phyloP scores from a whole-genome alignment of 1,284 basidiomycete species.

The Pseudozyma hubeiensis region DNA sequence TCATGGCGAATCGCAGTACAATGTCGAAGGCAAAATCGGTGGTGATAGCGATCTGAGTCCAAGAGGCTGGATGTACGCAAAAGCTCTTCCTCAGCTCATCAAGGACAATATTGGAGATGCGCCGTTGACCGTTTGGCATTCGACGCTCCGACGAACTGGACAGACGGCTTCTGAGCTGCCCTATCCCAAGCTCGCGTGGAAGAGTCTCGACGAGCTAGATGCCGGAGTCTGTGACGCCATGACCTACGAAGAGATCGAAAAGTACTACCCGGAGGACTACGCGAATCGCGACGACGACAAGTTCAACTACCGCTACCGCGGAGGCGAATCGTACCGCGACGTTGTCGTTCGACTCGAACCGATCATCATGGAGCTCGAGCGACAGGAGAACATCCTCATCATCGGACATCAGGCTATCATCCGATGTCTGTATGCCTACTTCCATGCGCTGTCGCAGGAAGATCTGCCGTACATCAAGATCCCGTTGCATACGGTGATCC shows the following conservation, averaged over 20 bases:
- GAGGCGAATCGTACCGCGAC: slow-evolving; percentile 94
- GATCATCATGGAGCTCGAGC: slow-evolving; percentile 98
- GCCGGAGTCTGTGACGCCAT: slow-evolving; percentile 99
- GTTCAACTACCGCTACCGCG: slow-evolving; percentile 95
- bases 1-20: slow-evolving; percentile 97
- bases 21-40: slow-evolving; percentile 95
- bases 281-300: slow-evolving; percentile 99
- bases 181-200: slow-evolving; percentile 96
- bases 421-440: slow-evolving; percentile 80
- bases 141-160: slow-evolving; percentile 89
- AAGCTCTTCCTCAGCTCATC: slow-evolving; percentile 86
- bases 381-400: slow-evolving; percentile 96
- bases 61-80: slow-evolving; percentile 85
- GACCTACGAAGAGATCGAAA: slow-evolving; percentile 98
- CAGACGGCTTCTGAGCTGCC: slow-evolving; percentile 86
- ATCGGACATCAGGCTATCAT: slow-evolving; percentile 86
- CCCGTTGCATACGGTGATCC: slow-evolving; percentile 92
- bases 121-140: slow-evolving; percentile 95
- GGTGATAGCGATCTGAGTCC: slow-evolving; percentile 90
- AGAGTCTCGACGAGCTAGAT: slow-evolving; percentile 96
- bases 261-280: slow-evolving; percentile 96
- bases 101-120: slow-evolving; percentile 90
- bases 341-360: slow-evolving; percentile 92
- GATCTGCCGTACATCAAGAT: slow-evolving; percentile 96
- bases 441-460: slow-evolving; percentile 89